Base-by-base conservation (phyloP, 2,329 filamentous ascomycete species). In the Dendryphion nanum region DNA sequence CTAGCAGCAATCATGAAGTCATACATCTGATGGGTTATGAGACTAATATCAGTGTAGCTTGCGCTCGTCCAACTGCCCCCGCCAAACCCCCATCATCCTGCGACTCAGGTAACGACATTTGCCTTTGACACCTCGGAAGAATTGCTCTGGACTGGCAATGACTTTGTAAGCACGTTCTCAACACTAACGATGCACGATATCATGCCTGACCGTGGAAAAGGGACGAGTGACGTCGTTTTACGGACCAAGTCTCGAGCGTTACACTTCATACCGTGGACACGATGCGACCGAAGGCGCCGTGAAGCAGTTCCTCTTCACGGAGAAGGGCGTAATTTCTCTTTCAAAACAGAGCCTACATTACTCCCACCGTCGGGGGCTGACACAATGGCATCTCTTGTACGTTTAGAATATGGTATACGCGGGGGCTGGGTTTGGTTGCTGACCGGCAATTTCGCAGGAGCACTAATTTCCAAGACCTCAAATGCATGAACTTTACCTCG, bases 401-500 rank as follows among this genome's bases (percentile, higher is more conserved):
- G 78, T 58, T 19, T 20, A n/a, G n/a, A n/a, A n/a, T n/a, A n/a
- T n/a, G n/a, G n/a, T n/a, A n/a, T n/a, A n/a, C n/a, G n/a, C n/a
- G n/a, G n/a, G n/a, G n/a, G n/a, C n/a, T n/a, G n/a, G n/a, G n/a
- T n/a, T n/a, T n/a, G n/a, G n/a, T n/a, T n/a, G n/a, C n/a, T n/a
- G n/a, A n/a, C n/a, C n/a, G n/a, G n/a, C n/a, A n/a, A n/a, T 43
- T 23, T 45, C 40, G 40, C 48, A 86, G 83, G 48, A 76, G 82
- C 57, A 73, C 81, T 18, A 84, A 85, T 39, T 95, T 97, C 84
- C 81, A 78, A 47, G 88, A 96, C 59, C 72, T 98, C 48, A 81
- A 82, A 53, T 97, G 93, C 67, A 97, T 97, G 89, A 91, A 86
- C 63, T 96, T 95, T 61, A 94, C 89, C 2, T 89, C 87, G 18